Evolutionary conservation across 2,329 filamentous ascomycete species (phyloP).

Genomic region (Neophaeococcomyces aloes): DNA sequence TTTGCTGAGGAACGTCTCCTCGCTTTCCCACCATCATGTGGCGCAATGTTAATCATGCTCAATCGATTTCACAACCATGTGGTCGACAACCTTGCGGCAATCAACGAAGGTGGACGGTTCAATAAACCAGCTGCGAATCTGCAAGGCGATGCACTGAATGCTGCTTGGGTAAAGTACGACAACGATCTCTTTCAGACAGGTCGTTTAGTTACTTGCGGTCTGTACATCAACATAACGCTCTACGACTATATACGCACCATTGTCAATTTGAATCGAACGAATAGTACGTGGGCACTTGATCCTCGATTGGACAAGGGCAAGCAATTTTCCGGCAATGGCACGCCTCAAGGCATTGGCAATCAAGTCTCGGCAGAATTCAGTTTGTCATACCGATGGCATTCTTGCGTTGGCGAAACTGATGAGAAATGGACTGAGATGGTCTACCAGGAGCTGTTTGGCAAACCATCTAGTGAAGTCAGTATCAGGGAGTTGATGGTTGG

Average conservation of each 20-base stretch:
- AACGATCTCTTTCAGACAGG: conserved; percentile 49
- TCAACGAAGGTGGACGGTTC: conserved; percentile 54
- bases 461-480: conserved; percentile 46
- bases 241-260: conserved; percentile 24
- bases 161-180: too few species aligned
- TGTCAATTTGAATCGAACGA: conserved; percentile 22
- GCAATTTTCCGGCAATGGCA: conserved; percentile 37
- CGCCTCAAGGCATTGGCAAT: conserved; percentile 66
- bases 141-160: conserved; percentile 21
- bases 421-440: conserved; percentile 69
- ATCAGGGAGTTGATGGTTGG: conserved; percentile 52
- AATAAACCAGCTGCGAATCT: conserved; percentile 14
- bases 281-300: conserved; percentile 23
- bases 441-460: conserved; percentile 51
- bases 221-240: conserved; percentile 24
- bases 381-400: conserved; percentile 79
- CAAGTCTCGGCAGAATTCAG: conserved; percentile 84
- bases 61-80: conserved; percentile 57
- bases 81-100: conserved; percentile 47
- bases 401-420: conserved; percentile 62
- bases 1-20: conserved; percentile 54
- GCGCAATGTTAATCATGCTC: conserved; percentile 53
- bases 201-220: conserved; percentile 30
- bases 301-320: conserved; percentile 19
- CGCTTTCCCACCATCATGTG: conserved; percentile 53